Evolutionary conservation across 148 eudicot genomes (phyloP).

Genomic region (Chenopodium album): DNA sequence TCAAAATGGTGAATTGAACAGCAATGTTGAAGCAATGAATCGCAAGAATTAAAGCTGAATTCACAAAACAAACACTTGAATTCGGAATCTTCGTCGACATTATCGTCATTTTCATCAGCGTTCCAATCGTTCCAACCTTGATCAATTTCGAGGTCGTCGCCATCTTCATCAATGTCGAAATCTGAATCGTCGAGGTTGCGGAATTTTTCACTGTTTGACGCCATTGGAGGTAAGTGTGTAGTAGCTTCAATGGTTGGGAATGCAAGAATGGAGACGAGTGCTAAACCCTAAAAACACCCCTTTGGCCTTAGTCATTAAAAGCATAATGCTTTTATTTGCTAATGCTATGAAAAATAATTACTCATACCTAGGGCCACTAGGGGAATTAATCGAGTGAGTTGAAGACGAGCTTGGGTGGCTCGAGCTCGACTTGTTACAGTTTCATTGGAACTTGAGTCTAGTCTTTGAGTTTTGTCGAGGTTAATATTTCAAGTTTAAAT

Average conservation of each 20-base stretch:
- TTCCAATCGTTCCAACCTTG: conserved; percentile 83
- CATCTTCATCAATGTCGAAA: conserved; percentile 22
- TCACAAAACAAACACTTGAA: conserved; percentile 81
- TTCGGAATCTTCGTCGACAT: conserved; percentile 30
- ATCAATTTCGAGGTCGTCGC: conserved; percentile 30
- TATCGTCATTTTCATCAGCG: conserved; percentile 49
- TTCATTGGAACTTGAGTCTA: too few species aligned
- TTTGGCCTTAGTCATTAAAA: too few species aligned
- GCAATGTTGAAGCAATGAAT: conserved; percentile 61
- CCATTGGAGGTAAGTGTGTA: conserved; percentile 8
- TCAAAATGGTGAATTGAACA: conserved; percentile 49
- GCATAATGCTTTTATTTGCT: too few species aligned
- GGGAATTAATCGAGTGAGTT: too few species aligned
- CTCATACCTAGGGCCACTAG: too few species aligned
- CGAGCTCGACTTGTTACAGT: too few species aligned
- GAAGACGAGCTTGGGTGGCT: too few species aligned
- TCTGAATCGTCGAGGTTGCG: conserved; percentile 18
- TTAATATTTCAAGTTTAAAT: too few species aligned
- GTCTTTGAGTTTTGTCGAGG: too few species aligned
- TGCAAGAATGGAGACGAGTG: neutral
- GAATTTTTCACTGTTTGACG: conserved; percentile 9
- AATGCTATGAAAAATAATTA: too few species aligned
- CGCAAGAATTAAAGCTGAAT: conserved; percentile 31
- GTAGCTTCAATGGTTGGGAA: neutral
- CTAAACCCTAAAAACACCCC: neutral